phyloP scores from a whole-genome alignment of 176 grass and related monocot species.

The Oryza officinalis region DNA sequence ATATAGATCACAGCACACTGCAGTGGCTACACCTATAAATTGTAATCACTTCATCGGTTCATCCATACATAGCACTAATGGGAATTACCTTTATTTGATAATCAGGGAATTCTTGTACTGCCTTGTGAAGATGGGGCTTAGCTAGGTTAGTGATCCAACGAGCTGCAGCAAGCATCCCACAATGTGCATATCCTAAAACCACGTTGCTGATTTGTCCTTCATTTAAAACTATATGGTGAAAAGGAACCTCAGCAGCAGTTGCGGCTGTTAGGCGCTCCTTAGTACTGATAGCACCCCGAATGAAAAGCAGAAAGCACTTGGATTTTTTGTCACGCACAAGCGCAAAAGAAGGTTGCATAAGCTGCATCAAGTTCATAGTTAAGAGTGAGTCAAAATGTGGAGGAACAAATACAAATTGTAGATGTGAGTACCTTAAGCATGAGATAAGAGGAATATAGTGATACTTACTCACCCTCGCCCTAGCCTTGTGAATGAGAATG shows the following conservation, averaged over 20 bases:
- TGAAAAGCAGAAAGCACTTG: slow-evolving; percentile 79
- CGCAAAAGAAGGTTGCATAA: slow-evolving; percentile 83
- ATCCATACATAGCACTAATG: neutral
- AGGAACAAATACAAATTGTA: neutral
- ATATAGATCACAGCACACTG: neutral
- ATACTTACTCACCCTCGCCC: slow-evolving; percentile 85
- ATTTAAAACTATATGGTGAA: slow-evolving; percentile 72
- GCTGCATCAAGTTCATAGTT: slow-evolving; percentile 42
- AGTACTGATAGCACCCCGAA: slow-evolving; percentile 79
- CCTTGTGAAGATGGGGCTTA: slow-evolving; percentile 51
- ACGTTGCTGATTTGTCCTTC: slow-evolving; percentile 63
- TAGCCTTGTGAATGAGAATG: slow-evolving; percentile 76
- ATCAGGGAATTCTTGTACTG: slow-evolving; percentile 58
- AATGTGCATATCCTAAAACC: slow-evolving; percentile 81
- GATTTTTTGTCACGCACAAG: slow-evolving; percentile 66
- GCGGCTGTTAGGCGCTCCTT: slow-evolving; percentile 84
- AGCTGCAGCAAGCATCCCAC: slow-evolving; percentile 72
- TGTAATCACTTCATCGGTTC: neutral
- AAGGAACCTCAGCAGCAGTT: slow-evolving; percentile 74
- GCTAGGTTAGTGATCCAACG: slow-evolving; percentile 64
- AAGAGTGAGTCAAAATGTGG: slow-evolving; percentile 23
- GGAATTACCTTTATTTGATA: slow-evolving; percentile 79
- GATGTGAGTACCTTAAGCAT: neutral
- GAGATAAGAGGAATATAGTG: neutral
- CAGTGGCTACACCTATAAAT: neutral